phyloP scores from a whole-genome alignment of 2,329 filamentous ascomycete species.

The Botrytis galanthina region DNA sequence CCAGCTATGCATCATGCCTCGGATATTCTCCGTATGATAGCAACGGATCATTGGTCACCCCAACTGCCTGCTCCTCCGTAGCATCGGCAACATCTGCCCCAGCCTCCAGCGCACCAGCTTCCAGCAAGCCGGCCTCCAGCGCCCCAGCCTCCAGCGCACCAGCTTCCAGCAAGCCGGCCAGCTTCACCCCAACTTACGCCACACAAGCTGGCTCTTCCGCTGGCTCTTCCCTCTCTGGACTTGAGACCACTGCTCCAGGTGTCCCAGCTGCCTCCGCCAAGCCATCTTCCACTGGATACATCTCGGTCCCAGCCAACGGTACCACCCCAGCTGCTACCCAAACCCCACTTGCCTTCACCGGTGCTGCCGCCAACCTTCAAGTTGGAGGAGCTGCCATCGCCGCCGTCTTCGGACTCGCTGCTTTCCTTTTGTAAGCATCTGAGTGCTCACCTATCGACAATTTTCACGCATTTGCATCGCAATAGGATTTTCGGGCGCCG shows the following conservation, averaged over 20 bases:
- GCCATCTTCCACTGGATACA: conserved; percentile 20
- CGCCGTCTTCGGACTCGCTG: conserved; percentile 26
- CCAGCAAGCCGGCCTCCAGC: neutral
- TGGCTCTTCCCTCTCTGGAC: neutral
- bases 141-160: neutral
- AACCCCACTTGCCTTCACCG: conserved; percentile 22
- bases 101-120: neutral
- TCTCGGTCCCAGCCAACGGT: conserved; percentile 6
- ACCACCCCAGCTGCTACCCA: conserved; percentile 21
- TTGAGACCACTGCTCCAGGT: neutral
- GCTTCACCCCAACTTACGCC: neutral
- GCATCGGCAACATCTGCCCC: neutral
- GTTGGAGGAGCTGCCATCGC: conserved; percentile 26
- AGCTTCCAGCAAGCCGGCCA: neutral
- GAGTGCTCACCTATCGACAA: conserved; percentile 1
- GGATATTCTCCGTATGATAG: too few relatives aligned
- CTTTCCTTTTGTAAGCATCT: conserved; percentile 39
- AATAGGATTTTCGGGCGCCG: conserved; percentile 26
- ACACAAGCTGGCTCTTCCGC: neutral
- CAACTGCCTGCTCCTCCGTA: too few relatives aligned
- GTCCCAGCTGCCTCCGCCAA: conserved; percentile 1
- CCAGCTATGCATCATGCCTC: too few relatives aligned
- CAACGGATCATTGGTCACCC: too few relatives aligned
- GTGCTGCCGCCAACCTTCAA: conserved; percentile 13
- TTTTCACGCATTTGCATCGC: conserved; percentile 28